Percentiles rank a stretch among this genome's conserved stretches.
Evolutionary conservation across 805 yeast species (phyloP).

Genomic region (Brettanomyces sp.): DNA sequence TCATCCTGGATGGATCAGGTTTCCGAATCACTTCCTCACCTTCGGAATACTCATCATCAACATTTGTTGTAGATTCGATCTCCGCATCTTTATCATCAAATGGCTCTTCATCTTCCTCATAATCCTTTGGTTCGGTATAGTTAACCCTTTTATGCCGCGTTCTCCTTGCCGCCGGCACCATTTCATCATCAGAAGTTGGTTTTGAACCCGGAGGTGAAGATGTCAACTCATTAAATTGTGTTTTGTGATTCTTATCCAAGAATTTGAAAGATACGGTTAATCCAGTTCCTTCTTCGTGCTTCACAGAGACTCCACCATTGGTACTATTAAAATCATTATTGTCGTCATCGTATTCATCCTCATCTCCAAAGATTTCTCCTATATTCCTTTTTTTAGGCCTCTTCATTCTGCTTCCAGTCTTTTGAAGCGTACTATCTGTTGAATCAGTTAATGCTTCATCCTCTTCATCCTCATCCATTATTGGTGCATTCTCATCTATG

Average conservation of each 20-base stretch:
- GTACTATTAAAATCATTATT: neutral
- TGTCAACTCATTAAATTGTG: slow-evolving; percentile 1
- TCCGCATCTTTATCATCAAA: neutral
- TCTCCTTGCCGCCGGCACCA: neutral
- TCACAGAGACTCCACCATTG: slow-evolving; percentile 4
- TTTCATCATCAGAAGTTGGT: neutral
- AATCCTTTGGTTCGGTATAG: slow-evolving; percentile 15
- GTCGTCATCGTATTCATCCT: neutral
- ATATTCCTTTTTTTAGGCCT: neutral
- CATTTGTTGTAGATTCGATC: slow-evolving; percentile 1
- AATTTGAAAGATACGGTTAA: slow-evolving; percentile 10
- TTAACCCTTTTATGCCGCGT: slow-evolving; percentile 2
- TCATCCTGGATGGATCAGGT: slow-evolving; percentile 39
- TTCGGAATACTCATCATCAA: slow-evolving; percentile 22
- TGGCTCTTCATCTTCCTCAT: slow-evolving; percentile 7
- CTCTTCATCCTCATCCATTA: slow-evolving; percentile 9
- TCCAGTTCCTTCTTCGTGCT: slow-evolving; percentile 8
- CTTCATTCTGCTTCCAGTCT: neutral
- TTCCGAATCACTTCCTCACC: slow-evolving; percentile 32
- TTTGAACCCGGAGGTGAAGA: neutral
- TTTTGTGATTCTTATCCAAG: slow-evolving; percentile 10
- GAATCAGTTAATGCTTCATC: slow-evolving; percentile 2
- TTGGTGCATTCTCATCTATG: slow-evolving; percentile 4
- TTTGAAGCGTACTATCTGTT: neutral
- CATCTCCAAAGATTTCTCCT: too few species aligned